phyloP scores from a whole-genome alignment of 768 basidiomycete genomes.

The Polyporus arcularius region DNA sequence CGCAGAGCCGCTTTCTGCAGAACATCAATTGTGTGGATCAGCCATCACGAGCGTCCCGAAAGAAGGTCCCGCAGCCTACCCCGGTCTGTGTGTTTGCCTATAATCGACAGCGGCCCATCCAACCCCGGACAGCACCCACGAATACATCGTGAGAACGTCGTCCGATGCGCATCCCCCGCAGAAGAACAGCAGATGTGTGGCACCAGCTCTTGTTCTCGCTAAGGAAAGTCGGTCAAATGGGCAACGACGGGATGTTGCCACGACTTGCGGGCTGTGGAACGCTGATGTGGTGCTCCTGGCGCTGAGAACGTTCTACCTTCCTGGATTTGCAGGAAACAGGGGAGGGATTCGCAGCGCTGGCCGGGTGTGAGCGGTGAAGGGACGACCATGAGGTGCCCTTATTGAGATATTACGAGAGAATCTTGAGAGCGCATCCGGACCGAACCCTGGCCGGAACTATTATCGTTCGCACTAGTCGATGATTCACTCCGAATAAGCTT shows the following conservation, averaged over 20 bases:
- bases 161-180: background rate
- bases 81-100: background rate
- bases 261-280: background rate
- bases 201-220: background rate
- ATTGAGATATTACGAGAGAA: background rate
- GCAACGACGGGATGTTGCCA: background rate
- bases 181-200: background rate
- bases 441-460: background rate
- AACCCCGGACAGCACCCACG: background rate
- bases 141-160: background rate
- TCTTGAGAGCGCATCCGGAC: background rate
- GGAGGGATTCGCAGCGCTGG: slow-evolving; percentile 8
- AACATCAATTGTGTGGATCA: slow-evolving; percentile 15
- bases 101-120: background rate
- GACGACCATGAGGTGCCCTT: slow-evolving; percentile 9
- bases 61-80: background rate
- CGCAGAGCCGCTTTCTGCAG: slow-evolving; percentile 9
- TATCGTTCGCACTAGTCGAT: background rate
- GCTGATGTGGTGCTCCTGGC: background rate
- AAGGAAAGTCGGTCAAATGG: background rate
- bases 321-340: slow-evolving; percentile 10
- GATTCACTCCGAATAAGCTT: background rate
- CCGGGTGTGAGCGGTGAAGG: slow-evolving; percentile 13
- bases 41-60: slow-evolving; percentile 4
- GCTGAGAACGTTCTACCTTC: background rate